These are phyloP conservation scores for Pulveroboletus sp. DNA, from an alignment of 768 basidiomycete genomes.

Conservation along the genomic window DNA sequence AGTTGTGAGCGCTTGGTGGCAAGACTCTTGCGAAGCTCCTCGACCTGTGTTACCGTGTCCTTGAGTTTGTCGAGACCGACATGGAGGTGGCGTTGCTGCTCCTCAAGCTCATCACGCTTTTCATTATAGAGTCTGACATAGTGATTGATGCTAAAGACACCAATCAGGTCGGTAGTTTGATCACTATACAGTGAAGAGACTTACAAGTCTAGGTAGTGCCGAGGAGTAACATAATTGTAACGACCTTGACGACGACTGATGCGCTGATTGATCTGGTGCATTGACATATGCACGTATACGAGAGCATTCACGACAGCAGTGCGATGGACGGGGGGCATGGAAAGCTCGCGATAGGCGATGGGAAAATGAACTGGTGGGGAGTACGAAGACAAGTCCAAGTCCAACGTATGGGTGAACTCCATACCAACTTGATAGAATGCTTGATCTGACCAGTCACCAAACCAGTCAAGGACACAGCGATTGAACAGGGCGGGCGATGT, in stretches of 20 bases:
- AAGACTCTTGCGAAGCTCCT: slow-evolving; percentile 90
- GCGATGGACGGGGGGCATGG: slow-evolving; percentile 85
- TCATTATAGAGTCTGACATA: slow-evolving; percentile 93
- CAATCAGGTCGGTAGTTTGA: slow-evolving; percentile 3
- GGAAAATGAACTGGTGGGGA: slow-evolving; percentile 80
- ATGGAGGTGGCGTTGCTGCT: slow-evolving; percentile 97
- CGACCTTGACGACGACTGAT: slow-evolving; percentile 92
- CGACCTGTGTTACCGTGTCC: slow-evolving; percentile 95
- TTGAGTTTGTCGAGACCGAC: slow-evolving; percentile 95
- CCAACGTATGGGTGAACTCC: slow-evolving; percentile 93
- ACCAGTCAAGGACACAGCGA: slow-evolving; percentile 99
- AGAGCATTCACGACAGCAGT: slow-evolving; percentile 90
- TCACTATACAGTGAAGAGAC: slow-evolving; percentile 30
- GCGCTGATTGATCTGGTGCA: slow-evolving; percentile 85
- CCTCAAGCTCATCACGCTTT: slow-evolving; percentile 95
- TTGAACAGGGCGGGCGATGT: slow-evolving; percentile 99
- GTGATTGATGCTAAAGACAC: slow-evolving; percentile 76
- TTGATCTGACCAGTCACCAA: slow-evolving; percentile 98
- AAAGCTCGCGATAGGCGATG: slow-evolving; percentile 77
- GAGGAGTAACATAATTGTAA: slow-evolving; percentile 93
- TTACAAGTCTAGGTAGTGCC: slow-evolving; percentile 98
- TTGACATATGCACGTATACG: slow-evolving; percentile 84
- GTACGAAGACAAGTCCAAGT: slow-evolving; percentile 85
- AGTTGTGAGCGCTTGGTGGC: slow-evolving; percentile 91
- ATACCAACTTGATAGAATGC: slow-evolving; percentile 97